These are phyloP conservation scores for Cladosporium sp. DNA, from an alignment of 2,329 filamentous ascomycete species.

Conservation along the genomic window DNA sequence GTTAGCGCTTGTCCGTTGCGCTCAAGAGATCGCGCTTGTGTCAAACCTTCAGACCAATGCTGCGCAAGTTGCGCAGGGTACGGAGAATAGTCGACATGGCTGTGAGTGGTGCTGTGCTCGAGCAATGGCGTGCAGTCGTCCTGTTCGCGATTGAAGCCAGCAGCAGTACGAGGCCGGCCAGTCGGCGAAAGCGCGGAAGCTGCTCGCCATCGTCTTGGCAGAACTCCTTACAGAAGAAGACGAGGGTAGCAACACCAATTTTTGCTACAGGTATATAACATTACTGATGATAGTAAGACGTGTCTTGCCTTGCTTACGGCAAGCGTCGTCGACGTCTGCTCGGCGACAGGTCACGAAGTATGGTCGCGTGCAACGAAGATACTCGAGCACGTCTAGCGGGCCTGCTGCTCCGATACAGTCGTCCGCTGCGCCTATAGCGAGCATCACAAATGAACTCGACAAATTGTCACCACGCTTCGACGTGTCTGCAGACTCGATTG, in stretches of 20 bases:
- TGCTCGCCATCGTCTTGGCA: slow-evolving; percentile 1
- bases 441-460: slow-evolving; percentile 72
- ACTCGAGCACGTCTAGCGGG: slow-evolving; percentile 21
- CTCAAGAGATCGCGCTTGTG: neutral
- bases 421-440: slow-evolving; percentile 51
- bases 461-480: slow-evolving; percentile 87
- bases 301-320: slow-evolving; percentile 23
- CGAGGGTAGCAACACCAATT: neutral
- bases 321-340: neutral
- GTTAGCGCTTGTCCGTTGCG: slow-evolving; percentile 26
- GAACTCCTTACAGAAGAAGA: slow-evolving; percentile 3
- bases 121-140: neutral
- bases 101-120: slow-evolving; percentile 21
- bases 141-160: slow-evolving; percentile 5
- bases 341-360: slow-evolving; percentile 3
- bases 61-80: slow-evolving; percentile 81
- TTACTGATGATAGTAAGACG: slow-evolving; percentile 26
- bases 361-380: slow-evolving; percentile 19
- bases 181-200: slow-evolving; percentile 2
- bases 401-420: slow-evolving; percentile 15
- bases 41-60: slow-evolving; percentile 77
- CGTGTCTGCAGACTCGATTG: slow-evolving; percentile 73
- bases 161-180: neutral
- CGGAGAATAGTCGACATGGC: slow-evolving; percentile 88
- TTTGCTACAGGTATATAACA: neutral